Conservation (phyloP, 176 grass and related monocot species). For the Rhynchospora tenuis region DNA sequence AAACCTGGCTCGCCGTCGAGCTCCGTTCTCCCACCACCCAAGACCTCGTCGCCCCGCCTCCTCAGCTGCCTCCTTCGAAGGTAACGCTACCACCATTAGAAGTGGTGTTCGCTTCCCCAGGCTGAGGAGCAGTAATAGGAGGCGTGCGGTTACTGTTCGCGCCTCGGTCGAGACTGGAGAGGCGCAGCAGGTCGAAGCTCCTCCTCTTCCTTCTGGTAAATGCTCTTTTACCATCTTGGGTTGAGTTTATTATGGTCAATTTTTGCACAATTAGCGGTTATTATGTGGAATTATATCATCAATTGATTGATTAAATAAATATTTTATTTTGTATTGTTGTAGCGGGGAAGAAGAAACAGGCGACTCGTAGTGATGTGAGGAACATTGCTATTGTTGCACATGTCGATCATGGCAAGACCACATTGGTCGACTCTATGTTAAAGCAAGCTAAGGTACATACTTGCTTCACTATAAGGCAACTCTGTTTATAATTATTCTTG, state of each 20-base stretch:
- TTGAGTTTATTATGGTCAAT: not conserved
- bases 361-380: conserved; percentile 87
- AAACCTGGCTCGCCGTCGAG: no score
- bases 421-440: conserved; percentile 93
- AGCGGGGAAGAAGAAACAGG: conserved; percentile 45
- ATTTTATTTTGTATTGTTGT: not conserved
- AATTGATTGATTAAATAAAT: not conserved
- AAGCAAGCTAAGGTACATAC: conserved; percentile 72
- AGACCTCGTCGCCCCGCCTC: not conserved
- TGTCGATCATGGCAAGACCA: conserved; percentile 98
- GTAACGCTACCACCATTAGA: not conserved
- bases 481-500: conserved; percentile 7
- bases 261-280: not conserved
- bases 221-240: not conserved
- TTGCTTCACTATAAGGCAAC: not conserved
- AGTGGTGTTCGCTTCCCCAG: not conserved
- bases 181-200: conserved; percentile 3
- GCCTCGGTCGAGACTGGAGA: conserved; percentile 22
- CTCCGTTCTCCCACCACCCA: no score
- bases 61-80: no score
- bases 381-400: conserved; percentile 98
- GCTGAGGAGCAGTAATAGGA: not conserved
- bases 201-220: conserved; percentile 9
- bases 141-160: not conserved
- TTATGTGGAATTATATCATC: not conserved